Percentiles rank a stretch among this genome's conserved stretches.
Evolutionary conservation across 371 early-diverging fungal genomes (phyloP).

Genomic region (Lichtheimia corymbifera): DNA sequence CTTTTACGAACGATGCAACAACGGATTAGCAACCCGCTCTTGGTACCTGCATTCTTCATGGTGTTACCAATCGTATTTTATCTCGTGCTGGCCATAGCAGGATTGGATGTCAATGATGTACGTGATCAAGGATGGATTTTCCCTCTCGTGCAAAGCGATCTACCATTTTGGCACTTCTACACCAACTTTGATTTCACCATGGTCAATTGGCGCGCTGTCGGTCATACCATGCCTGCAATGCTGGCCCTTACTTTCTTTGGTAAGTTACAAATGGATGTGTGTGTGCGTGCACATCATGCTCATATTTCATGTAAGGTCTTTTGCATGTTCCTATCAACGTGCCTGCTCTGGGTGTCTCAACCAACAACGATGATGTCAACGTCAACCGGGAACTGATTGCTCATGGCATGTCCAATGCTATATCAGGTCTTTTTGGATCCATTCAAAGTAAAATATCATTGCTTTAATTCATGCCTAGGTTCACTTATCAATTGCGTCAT

Average conservation of each 20-base stretch:
- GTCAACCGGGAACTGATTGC: constrained; percentile 93
- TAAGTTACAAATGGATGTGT: constrained; percentile 15
- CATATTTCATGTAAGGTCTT: constrained; percentile 46
- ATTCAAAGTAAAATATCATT: constrained; percentile 68
- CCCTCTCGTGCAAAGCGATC: constrained; percentile 65
- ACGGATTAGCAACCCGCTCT: constrained; percentile 59
- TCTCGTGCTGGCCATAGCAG: constrained; percentile 54
- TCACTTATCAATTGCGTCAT: background rate
- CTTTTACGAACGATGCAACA: constrained; percentile 58
- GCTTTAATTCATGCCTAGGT: background rate
- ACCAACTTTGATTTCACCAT: constrained; percentile 71
- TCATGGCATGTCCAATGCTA: constrained; percentile 88
- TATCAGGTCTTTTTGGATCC: constrained; percentile 77
- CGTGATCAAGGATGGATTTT: constrained; percentile 88
- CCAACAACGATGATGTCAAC: constrained; percentile 82
- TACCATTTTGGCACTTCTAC: constrained; percentile 88
- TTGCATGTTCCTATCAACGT: constrained; percentile 95
- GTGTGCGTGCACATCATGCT: background rate
- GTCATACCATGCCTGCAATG: constrained; percentile 85
- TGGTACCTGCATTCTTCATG: constrained; percentile 88
- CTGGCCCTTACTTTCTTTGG: constrained; percentile 93
- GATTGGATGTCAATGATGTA: constrained; percentile 65
- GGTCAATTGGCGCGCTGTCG: constrained; percentile 80
- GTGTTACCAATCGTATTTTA: constrained; percentile 82
- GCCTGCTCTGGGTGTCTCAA: constrained; percentile 91